Percentiles rank a stretch among this genome's conserved stretches.
phyloP scores from a whole-genome alignment of 805 yeast genomes.

The Spencermartinsiella europaea region DNA sequence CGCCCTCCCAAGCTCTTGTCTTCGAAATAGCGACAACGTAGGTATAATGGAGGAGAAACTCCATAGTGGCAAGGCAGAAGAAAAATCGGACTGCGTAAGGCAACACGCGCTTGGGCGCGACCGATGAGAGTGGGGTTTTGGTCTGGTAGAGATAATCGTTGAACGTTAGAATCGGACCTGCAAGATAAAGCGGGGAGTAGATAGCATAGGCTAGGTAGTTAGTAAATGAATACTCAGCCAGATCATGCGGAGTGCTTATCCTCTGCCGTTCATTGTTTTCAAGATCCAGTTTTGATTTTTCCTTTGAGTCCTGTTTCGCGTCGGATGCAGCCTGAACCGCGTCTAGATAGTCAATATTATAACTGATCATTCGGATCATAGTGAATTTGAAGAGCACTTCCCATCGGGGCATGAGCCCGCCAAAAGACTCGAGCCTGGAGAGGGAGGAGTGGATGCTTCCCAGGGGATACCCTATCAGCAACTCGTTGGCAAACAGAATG shows the following conservation, averaged over 20 bases:
- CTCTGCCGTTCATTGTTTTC: slow-evolving; percentile 56
- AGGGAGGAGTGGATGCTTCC: slow-evolving; percentile 40
- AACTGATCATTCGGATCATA: slow-evolving; percentile 76
- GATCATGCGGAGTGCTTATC: slow-evolving; percentile 49
- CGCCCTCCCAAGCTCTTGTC: slow-evolving; percentile 82
- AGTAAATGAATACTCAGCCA: slow-evolving; percentile 52
- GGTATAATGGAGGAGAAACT: slow-evolving; percentile 75
- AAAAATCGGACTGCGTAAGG: slow-evolving; percentile 63
- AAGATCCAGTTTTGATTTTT: slow-evolving; percentile 13
- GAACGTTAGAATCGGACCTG: slow-evolving; percentile 92
- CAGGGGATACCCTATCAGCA: slow-evolving; percentile 48
- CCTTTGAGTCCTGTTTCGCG: slow-evolving; percentile 6
- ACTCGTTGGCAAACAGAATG: slow-evolving; percentile 73
- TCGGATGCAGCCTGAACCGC: slow-evolving; percentile 13
- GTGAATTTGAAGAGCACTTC: slow-evolving; percentile 94
- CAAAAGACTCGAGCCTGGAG: slow-evolving; percentile 54
- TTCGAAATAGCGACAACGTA: slow-evolving; percentile 93
- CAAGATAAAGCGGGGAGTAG: slow-evolving; percentile 86
- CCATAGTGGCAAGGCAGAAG: slow-evolving; percentile 82
- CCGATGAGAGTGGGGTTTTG: slow-evolving; percentile 51
- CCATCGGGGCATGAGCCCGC: slow-evolving; percentile 86
- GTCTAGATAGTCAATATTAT: slow-evolving; percentile 60
- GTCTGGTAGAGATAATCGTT: slow-evolving; percentile 81
- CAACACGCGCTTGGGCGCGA: slow-evolving; percentile 46
- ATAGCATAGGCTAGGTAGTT: slow-evolving; percentile 73